phyloP scores from a whole-genome alignment of 2,329 filamentous ascomycete species.

The Verticillium tricorpus region DNA sequence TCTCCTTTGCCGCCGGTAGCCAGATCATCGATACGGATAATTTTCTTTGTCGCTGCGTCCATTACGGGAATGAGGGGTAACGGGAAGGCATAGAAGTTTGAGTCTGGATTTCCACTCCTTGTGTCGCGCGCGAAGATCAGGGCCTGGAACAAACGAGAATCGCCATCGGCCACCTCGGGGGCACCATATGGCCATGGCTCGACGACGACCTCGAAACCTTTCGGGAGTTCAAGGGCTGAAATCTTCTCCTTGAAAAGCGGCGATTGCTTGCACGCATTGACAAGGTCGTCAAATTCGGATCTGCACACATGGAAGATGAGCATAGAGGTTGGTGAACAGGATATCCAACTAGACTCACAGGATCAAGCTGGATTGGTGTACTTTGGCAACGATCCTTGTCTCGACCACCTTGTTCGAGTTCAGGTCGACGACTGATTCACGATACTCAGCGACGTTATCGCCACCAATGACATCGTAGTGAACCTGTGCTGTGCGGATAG shows the following conservation, averaged over 20 bases:
- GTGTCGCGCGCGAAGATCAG: constrained; percentile 26
- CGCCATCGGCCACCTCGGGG: constrained; percentile 22
- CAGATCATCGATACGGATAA: constrained; percentile 27
- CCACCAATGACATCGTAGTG: constrained; percentile 28
- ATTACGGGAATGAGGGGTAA: constrained; percentile 41
- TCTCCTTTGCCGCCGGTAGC: constrained; percentile 27
- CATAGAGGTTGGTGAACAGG: not conserved
- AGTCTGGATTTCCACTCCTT: constrained; percentile 29
- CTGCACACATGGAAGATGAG: constrained; percentile 9
- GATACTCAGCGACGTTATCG: constrained; percentile 18
- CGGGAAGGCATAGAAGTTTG: constrained; percentile 46
- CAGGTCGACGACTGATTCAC: constrained; percentile 31
- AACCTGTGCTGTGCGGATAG: constrained; percentile 31
- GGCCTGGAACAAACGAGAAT: constrained; percentile 25
- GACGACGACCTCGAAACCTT: constrained; percentile 30
- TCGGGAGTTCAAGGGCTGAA: constrained; percentile 17
- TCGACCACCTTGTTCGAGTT: constrained; percentile 15
- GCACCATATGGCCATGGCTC: constrained; percentile 38
- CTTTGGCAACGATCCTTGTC: constrained; percentile 20
- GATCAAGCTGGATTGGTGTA: constrained; percentile 24
- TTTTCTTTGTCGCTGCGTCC: constrained; percentile 21
- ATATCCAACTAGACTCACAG: constrained; percentile 16
- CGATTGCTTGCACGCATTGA: constrained; percentile 22
- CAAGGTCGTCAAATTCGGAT: constrained; percentile 29
- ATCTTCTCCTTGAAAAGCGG: constrained; percentile 25